Conservation (phyloP, 106 monocot genomes). For the Dioscorea alata region DNA sequence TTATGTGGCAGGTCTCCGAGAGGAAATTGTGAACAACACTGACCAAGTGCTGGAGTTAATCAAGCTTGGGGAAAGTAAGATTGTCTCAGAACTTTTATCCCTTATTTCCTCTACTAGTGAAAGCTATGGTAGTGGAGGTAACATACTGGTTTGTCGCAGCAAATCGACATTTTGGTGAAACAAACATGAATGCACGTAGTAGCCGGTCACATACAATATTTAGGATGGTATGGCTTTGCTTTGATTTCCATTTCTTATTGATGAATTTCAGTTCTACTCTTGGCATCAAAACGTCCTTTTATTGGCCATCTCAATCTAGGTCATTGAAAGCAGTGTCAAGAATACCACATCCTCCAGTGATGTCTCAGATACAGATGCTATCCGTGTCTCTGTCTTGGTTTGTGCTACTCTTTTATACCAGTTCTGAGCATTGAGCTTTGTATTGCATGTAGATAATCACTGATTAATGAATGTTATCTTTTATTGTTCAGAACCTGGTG, state of each 20-base stretch:
- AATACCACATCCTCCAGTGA: constrained; percentile 31
- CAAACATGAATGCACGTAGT: constrained; percentile 89
- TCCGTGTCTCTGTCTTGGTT: constrained; percentile 91
- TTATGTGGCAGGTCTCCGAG: constrained; percentile 76
- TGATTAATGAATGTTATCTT: neutral
- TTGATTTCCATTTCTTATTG: constrained; percentile 2
- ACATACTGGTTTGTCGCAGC: constrained; percentile 26
- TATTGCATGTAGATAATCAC: no score
- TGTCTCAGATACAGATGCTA: constrained; percentile 55
- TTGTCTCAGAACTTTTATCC: neutral
- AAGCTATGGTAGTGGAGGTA: no score
- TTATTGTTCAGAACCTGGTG: constrained; percentile 65
- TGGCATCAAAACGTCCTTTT: neutral
- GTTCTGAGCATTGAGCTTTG: no score
- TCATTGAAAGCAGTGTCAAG: constrained; percentile 86
- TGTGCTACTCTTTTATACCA: constrained; percentile 4
- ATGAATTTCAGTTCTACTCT: neutral
- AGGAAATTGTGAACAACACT: constrained; percentile 80
- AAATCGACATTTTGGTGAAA: constrained; percentile 94
- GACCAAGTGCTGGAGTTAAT: constrained; percentile 88
- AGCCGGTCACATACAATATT: constrained; percentile 97
- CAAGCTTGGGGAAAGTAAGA: constrained; percentile 78
- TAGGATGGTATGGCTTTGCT: constrained; percentile 62
- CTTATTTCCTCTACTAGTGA: neutral
- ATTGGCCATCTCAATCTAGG: constrained; percentile 30